phyloP scores from a whole-genome alignment of 805 yeast genomes.

The Candida fluviatilis region DNA sequence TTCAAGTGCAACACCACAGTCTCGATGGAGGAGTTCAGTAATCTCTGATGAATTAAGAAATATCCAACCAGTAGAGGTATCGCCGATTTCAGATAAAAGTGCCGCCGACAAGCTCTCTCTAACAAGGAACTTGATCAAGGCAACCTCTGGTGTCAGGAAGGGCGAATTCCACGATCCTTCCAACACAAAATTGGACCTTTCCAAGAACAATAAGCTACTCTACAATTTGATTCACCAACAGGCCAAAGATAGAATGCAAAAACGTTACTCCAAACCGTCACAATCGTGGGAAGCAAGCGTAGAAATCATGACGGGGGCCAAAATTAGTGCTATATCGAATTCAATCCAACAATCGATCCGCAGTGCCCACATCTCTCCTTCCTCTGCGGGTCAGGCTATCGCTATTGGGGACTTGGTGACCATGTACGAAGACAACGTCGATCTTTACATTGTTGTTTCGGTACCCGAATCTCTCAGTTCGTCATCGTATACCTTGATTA shows the following conservation, averaged over 20 bases:
- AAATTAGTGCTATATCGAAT: not conserved
- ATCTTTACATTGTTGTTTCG: constrained; percentile 51
- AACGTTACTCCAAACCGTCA: constrained; percentile 16
- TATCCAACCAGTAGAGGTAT: not conserved
- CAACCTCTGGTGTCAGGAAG: not conserved
- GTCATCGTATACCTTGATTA: constrained; percentile 53
- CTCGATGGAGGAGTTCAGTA: not conserved
- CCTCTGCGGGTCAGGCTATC: constrained; percentile 17
- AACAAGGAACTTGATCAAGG: not conserved
- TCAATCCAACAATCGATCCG: constrained; percentile 7
- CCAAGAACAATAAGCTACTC: constrained; percentile 15
- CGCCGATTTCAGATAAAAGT: not conserved
- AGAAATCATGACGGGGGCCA: not conserved
- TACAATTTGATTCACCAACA: constrained; percentile 14
- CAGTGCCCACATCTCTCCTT: constrained; percentile 15
- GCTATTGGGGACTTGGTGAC: constrained; percentile 64
- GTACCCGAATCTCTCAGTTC: constrained; percentile 48
- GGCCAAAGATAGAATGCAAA: constrained; percentile 14
- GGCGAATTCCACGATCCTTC: constrained; percentile 12
- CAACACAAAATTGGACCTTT: constrained; percentile 17
- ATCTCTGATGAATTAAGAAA: constrained; percentile 2
- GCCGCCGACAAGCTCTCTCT: not conserved
- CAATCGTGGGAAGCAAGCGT: constrained; percentile 15
- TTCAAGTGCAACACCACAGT: not conserved
- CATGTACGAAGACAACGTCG: constrained; percentile 39